Evolutionary conservation across 2,329 filamentous ascomycete genomes (phyloP).

Genomic region (Amesomyces nigricolor): DNA sequence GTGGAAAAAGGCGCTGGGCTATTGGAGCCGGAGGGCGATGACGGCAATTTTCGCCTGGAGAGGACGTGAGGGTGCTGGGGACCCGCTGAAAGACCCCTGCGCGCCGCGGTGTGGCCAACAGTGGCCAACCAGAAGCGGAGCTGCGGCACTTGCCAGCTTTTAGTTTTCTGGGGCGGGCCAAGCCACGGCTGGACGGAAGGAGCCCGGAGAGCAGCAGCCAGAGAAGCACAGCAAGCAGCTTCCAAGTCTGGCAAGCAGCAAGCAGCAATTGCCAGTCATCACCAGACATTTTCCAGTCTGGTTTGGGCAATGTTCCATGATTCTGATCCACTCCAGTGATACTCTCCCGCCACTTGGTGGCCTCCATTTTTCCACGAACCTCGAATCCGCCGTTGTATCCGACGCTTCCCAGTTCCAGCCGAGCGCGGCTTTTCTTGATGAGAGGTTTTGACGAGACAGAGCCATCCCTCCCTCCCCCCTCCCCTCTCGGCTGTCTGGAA

Average conservation of each 20-base stretch:
- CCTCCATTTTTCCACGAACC: too few relatives aligned
- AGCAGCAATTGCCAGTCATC: background rate
- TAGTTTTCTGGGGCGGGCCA: conserved; percentile 11
- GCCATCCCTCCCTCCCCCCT: too few relatives aligned
- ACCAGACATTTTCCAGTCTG: too few relatives aligned
- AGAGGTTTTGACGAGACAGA: too few relatives aligned
- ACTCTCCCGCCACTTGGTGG: too few relatives aligned
- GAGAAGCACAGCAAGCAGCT: background rate
- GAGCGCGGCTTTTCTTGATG: too few relatives aligned
- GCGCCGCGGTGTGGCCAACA: conserved; percentile 17
- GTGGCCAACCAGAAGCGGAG: conserved; percentile 19
- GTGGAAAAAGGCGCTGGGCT: conserved; percentile 8
- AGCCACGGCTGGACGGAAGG: conserved; percentile 23
- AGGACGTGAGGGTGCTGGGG: background rate
- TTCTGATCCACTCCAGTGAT: too few relatives aligned
- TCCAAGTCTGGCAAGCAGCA: too few relatives aligned
- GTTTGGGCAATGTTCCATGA: too few relatives aligned
- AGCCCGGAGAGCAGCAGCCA: background rate
- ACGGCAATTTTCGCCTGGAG: conserved; percentile 25
- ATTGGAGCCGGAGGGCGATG: conserved; percentile 20
- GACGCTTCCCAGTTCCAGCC: too few relatives aligned
- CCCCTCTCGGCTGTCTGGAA: too few relatives aligned
- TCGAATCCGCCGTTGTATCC: too few relatives aligned
- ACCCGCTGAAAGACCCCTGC: conserved; percentile 13
- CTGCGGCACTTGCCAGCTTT: conserved; percentile 12